Conservation (phyloP, 306 rosid genomes). For the Trifolium fragiferum region DNA sequence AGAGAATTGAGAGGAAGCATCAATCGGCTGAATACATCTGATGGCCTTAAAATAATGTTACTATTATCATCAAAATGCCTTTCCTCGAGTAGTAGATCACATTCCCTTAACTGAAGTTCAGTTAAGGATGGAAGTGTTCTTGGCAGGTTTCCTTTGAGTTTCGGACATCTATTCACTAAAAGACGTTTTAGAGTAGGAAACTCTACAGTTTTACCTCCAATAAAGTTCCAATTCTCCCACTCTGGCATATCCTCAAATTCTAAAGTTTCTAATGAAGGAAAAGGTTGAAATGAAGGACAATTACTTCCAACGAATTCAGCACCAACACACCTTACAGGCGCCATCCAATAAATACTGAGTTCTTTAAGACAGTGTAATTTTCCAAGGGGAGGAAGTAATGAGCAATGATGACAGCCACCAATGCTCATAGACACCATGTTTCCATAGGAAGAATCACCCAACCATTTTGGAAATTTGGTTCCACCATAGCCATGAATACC, state of each 20-base stretch:
- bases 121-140: slow-evolving; percentile 12
- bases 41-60: background rate
- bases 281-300: slow-evolving; percentile 26
- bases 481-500: slow-evolving; percentile 23
- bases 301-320: slow-evolving; percentile 26
- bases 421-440: slow-evolving; percentile 16
- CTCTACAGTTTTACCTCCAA: background rate
- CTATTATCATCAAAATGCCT: background rate
- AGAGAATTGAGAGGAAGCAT: background rate
- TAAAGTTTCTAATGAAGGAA: slow-evolving; percentile 17
- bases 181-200: slow-evolving; percentile 10
- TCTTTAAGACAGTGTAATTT: slow-evolving; percentile 8
- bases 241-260: slow-evolving; percentile 9
- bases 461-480: slow-evolving; percentile 22
- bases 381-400: slow-evolving; percentile 24
- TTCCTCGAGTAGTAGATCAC: background rate
- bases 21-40: background rate
- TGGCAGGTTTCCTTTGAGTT: slow-evolving; percentile 35
- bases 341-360: background rate
- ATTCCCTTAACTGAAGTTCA: background rate
- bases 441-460: slow-evolving; percentile 17
- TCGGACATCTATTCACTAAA: slow-evolving; percentile 6
- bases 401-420: background rate
- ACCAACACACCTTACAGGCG: slow-evolving; percentile 9
- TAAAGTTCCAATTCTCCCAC: slow-evolving; percentile 31